A percentile compares a stretch with the other conserved stretches of the same genome.
Evolutionary conservation across 2,329 filamentous ascomycete genomes (phyloP).

Genomic region (Paracamarosporium sp.): DNA sequence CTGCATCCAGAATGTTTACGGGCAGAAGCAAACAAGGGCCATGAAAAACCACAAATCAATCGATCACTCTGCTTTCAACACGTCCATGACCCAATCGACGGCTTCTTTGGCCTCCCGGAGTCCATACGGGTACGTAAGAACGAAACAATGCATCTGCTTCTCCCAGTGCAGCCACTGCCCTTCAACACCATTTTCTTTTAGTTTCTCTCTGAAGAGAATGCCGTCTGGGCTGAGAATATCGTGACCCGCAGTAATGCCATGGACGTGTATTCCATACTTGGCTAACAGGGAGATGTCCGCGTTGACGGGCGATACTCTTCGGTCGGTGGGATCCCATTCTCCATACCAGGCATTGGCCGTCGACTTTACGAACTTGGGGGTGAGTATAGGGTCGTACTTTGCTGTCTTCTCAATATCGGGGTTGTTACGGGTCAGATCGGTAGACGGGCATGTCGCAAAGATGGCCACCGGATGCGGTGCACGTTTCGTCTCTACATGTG

Average conservation of each 20-base stretch:
- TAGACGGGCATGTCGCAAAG: constrained; percentile 57
- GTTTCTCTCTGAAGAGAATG: constrained; percentile 55
- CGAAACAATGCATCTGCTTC: constrained; percentile 67
- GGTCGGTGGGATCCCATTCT: constrained; percentile 51
- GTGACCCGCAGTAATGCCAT: constrained; percentile 60
- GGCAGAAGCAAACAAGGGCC: not conserved
- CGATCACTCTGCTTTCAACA: constrained; percentile 33
- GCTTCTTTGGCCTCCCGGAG: constrained; percentile 56
- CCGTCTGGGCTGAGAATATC: constrained; percentile 64
- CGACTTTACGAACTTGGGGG: constrained; percentile 47
- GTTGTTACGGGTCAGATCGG: constrained; percentile 57
- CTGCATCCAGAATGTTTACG: not conserved
- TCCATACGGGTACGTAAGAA: constrained; percentile 57
- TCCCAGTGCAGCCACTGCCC: constrained; percentile 67
- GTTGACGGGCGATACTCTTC: constrained; percentile 57
- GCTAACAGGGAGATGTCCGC: constrained; percentile 50
- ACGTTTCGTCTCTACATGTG: constrained; percentile 1
- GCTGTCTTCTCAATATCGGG: constrained; percentile 51
- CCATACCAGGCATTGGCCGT: constrained; percentile 53
- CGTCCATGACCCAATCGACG: constrained; percentile 54
- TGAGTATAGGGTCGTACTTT: constrained; percentile 56
- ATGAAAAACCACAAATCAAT: not conserved
- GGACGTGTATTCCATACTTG: constrained; percentile 53
- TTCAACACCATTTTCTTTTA: constrained; percentile 48
- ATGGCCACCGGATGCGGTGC: constrained; percentile 44